A percentile compares a stretch with the other conserved stretches of the same genome.
Evolutionary conservation across 2,329 filamentous ascomycete genomes (phyloP).

Genomic region (Colletotrichum shisoi): DNA sequence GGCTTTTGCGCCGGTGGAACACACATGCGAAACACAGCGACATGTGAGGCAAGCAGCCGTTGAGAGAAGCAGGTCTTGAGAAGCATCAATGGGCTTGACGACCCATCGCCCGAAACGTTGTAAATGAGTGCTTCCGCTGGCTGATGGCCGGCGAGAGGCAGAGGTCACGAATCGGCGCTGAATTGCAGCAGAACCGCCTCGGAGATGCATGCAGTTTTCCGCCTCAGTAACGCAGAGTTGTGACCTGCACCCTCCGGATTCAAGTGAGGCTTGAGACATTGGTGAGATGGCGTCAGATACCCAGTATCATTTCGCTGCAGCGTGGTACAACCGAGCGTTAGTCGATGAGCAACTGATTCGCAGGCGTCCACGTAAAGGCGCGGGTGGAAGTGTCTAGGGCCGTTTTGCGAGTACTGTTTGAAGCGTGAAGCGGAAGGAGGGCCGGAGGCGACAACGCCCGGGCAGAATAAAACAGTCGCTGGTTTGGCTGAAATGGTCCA

Average conservation of each 20-base stretch:
- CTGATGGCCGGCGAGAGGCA: not conserved
- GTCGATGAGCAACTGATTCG: slow-evolving; percentile 21
- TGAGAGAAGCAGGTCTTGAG: slow-evolving; percentile 2
- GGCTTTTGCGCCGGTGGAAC: slow-evolving; percentile 18
- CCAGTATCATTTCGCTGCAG: slow-evolving; percentile 25
- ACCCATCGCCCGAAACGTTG: slow-evolving; percentile 5
- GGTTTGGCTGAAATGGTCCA: slow-evolving; percentile 20
- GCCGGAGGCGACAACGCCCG: slow-evolving; percentile 5
- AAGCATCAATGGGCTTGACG: not conserved
- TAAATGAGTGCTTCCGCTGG: not conserved
- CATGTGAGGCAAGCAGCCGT: slow-evolving; percentile 29
- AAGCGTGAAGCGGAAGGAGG: slow-evolving; percentile 22
- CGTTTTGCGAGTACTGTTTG: slow-evolving; percentile 10
- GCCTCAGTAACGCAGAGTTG: slow-evolving; percentile 12
- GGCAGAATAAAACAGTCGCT: slow-evolving; percentile 34
- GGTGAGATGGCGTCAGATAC: slow-evolving; percentile 36
- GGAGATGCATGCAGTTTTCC: slow-evolving; percentile 17
- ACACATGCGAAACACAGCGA: slow-evolving; percentile 7
- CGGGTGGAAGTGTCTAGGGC: slow-evolving; percentile 16
- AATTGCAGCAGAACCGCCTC: slow-evolving; percentile 31
- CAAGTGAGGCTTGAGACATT: slow-evolving; percentile 34
- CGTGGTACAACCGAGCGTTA: slow-evolving; percentile 11
- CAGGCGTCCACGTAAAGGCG: slow-evolving; percentile 1
- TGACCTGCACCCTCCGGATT: slow-evolving; percentile 22
- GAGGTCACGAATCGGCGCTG: slow-evolving; percentile 1